phyloP scores from a whole-genome alignment of 106 monocot species.

The Vanilla planifolia region DNA sequence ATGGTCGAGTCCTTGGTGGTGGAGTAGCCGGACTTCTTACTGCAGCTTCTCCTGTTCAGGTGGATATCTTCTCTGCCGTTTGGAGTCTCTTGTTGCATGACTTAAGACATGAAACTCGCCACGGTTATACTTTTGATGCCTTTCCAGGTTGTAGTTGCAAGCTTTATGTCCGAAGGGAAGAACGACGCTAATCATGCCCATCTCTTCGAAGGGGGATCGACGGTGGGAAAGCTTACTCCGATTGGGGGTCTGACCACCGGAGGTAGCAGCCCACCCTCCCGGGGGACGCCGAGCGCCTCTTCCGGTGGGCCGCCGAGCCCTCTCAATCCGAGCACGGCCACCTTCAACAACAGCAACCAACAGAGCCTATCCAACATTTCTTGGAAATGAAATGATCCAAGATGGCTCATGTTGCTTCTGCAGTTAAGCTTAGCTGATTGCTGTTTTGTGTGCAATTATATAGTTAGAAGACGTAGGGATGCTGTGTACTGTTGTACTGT shows the following conservation, averaged over 20 bases:
- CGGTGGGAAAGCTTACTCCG: slow-evolving; percentile 20
- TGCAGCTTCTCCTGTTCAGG: slow-evolving; percentile 84
- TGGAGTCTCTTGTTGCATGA: no score
- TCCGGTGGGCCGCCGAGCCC: slow-evolving; percentile 68
- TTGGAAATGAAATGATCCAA: slow-evolving; percentile 69
- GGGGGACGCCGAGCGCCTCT: slow-evolving; percentile 68
- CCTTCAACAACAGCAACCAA: slow-evolving; percentile 27
- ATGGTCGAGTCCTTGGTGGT: slow-evolving; percentile 86
- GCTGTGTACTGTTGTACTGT: no score
- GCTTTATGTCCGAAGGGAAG: slow-evolving; percentile 45
- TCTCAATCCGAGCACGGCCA: slow-evolving; percentile 34
- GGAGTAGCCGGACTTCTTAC: slow-evolving; percentile 71
- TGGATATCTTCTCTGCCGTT: slow-evolving; percentile 7
- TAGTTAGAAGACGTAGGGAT: no score
- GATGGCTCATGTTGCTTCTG: no score
- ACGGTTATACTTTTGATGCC: no score
- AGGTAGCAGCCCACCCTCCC: slow-evolving; percentile 56
- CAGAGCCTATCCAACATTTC: slow-evolving; percentile 35
- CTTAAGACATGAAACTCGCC: no score
- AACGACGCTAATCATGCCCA: slow-evolving; percentile 28
- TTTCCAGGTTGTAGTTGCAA: slow-evolving; percentile 63
- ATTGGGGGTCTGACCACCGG: slow-evolving; percentile 13
- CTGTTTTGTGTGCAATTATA: no score
- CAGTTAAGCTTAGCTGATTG: no score
- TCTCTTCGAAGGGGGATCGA: slow-evolving; percentile 14